Base-by-base conservation (phyloP, 495 filamentous ascomycete species). In the Baudoinia panamericana region DNA sequence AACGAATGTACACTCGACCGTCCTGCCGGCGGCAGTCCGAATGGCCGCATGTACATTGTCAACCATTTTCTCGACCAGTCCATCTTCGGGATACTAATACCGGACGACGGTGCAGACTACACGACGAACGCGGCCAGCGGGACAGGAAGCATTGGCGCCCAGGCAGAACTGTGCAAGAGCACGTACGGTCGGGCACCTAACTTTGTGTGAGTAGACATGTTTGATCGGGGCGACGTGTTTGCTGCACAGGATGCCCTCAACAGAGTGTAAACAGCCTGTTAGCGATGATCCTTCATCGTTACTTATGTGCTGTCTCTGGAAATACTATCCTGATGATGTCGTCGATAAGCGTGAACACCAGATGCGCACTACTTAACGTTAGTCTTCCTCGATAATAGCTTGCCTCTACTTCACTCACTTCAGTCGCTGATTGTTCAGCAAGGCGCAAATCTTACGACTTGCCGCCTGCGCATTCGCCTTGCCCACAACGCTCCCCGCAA, bases 401-500 rank as follows among this genome's bases (percentile, higher is more conserved):
- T 13, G 6, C n/a, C 36, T 22, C 19, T 12, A 37, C 11, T 16
- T 23, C 18, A 56, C 58, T 55, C 37, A 63, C 60, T 64, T 63
- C 28, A 64, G 51, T 30, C 58, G 31, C 40, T 52, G 50, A 52
- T 64, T 64, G 44, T 64, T 64, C 21, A 63, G 20, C 42, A 53
- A 42, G n/a, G 58, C 56, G 5, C 52, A 30, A 17, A 64, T 44
- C 53, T 56, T 58, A 18, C 55, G 36, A 35, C 51, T 54, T 22
- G 61, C 61, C 18, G 40, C 53, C 36, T 54, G 43, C 30, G 60
- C 61, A 56, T 64, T 64, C 21, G 28, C 39, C 36, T 51, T 61
- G 3, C 61, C 61, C 25, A 64, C 61, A 24, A 64, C 61, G 49
- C 58, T 62, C n/a, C 60, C 55, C 20, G 66, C 69, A 4, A 68